Evolutionary conservation across 768 basidiomycete species (phyloP).

Genomic region (Lentinula guzmanii): DNA sequence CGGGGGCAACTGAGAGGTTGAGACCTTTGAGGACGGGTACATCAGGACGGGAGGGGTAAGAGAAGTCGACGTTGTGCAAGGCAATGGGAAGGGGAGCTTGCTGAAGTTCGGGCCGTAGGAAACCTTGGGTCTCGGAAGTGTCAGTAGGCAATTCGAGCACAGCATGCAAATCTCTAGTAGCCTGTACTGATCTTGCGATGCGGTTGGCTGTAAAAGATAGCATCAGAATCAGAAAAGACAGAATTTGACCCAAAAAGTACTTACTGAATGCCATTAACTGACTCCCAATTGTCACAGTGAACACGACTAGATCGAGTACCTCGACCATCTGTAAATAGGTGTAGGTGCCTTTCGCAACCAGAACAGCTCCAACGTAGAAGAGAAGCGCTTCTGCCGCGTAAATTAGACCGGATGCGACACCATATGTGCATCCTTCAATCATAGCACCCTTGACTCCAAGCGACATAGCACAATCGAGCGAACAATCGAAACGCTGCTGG

Average conservation of each 20-base stretch:
- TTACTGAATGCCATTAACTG: conserved; percentile 89
- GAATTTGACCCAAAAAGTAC: conserved; percentile 25
- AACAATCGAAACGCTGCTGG: conserved; percentile 57
- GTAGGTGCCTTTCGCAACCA: conserved; percentile 77
- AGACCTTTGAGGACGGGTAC: conserved; percentile 60
- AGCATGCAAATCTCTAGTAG: conserved; percentile 71
- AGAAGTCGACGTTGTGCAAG: conserved; percentile 69
- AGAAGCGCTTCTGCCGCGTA: conserved; percentile 88
- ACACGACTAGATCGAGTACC: conserved; percentile 86
- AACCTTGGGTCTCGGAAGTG: conserved; percentile 70
- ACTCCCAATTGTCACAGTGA: conserved; percentile 87
- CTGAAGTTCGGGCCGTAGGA: conserved; percentile 33
- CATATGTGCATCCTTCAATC: conserved; percentile 79
- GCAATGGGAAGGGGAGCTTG: conserved; percentile 27
- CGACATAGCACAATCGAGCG: conserved; percentile 51
- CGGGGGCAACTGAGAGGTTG: conserved; percentile 62
- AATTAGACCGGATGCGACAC: conserved; percentile 75
- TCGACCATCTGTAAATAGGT: conserved; percentile 86
- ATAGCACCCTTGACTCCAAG: conserved; percentile 80
- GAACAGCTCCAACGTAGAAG: conserved; percentile 86
- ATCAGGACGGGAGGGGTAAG: conserved; percentile 77
- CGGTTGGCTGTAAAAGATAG: conserved; percentile 43
- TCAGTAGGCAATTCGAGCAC: conserved; percentile 55
- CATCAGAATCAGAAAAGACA: background rate
- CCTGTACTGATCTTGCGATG: conserved; percentile 84